Conservation (phyloP, 2,329 filamentous ascomycete species). For the Neonectria punicea region DNA sequence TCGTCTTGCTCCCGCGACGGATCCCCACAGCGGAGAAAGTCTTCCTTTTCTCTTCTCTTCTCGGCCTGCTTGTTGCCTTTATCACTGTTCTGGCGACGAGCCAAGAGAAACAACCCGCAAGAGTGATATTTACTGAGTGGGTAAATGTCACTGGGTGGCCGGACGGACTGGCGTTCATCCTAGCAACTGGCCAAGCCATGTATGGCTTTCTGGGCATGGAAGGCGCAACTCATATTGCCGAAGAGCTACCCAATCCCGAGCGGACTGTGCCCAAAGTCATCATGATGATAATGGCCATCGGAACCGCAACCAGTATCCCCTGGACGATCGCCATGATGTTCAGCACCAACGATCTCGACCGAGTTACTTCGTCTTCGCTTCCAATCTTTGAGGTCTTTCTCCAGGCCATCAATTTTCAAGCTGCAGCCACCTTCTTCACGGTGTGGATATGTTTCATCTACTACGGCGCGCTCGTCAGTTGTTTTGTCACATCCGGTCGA, state of each 20-base stretch:
- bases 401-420: not conserved
- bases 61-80: not conserved
- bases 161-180: constrained; percentile 3
- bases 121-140: not conserved
- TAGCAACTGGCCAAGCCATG: not conserved
- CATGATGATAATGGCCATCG: not conserved
- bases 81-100: constrained; percentile 2
- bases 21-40: not conserved
- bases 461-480: not conserved
- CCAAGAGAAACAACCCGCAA: not conserved
- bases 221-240: constrained; percentile 3
- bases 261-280: not conserved
- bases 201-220: constrained; percentile 1
- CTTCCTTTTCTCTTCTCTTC: not conserved
- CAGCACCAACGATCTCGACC: constrained; percentile 1
- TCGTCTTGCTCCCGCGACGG: not conserved
- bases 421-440: constrained; percentile 3
- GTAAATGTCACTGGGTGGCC: constrained; percentile 9
- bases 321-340: constrained; percentile 10
- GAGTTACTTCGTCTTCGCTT: not conserved
- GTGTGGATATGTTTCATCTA: constrained; percentile 9
- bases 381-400: constrained; percentile 4
- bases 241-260: constrained; percentile 6
- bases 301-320: not conserved
- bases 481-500: not conserved